These are phyloP conservation scores for Aspergillus sp. DNA, from an alignment of 2,329 filamentous ascomycete genomes.

Conservation along the genomic window DNA sequence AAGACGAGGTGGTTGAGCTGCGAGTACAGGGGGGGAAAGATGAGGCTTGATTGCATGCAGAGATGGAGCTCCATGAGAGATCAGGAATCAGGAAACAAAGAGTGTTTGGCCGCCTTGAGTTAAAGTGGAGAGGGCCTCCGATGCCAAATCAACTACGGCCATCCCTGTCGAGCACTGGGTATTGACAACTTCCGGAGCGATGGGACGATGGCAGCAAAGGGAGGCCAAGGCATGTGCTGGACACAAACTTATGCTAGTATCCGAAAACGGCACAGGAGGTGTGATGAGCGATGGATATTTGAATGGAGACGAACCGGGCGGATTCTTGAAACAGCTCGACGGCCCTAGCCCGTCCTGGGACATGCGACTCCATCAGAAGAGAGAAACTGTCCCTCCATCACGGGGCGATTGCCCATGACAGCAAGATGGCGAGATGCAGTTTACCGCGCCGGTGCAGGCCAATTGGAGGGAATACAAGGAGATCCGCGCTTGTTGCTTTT, in stretches of 20 bases:
- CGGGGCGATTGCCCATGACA: background rate
- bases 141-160: background rate
- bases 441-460: background rate
- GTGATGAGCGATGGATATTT: too few relatives aligned
- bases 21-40: conserved; percentile 1
- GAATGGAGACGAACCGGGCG: too few relatives aligned
- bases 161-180: background rate
- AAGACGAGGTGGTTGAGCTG: background rate
- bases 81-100: background rate
- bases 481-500: background rate
- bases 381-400: background rate
- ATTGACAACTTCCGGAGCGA: background rate
- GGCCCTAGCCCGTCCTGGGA: too few relatives aligned
- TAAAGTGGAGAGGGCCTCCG: background rate
- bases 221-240: conserved; percentile 3
- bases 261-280: conserved; percentile 2
- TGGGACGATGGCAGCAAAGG: background rate
- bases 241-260: conserved; percentile 7
- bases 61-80: background rate
- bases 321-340: too few relatives aligned
- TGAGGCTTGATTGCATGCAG: conserved; percentile 2
- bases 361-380: too few relatives aligned
- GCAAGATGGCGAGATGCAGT: background rate
- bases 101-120: conserved; percentile 2
- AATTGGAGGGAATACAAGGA: background rate